Conservation (phyloP, 306 rosid species). For the Casuarina equisetifolia region DNA sequence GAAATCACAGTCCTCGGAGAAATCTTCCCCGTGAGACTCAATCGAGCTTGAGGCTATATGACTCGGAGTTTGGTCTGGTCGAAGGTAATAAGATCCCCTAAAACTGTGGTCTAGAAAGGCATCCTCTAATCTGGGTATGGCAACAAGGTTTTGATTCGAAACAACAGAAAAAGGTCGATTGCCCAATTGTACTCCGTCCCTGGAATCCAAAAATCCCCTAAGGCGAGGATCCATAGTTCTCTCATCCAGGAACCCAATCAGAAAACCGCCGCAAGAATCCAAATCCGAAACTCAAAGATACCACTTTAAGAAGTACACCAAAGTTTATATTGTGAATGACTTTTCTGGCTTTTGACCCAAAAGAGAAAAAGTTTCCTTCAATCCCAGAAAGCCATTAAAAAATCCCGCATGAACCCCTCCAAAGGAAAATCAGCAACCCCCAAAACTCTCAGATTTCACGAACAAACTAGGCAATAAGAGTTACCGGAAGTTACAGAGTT, state of each 20-base stretch:
- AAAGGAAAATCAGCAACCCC: slow-evolving; percentile 19
- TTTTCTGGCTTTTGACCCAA: slow-evolving; percentile 6
- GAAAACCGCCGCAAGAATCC: slow-evolving; percentile 9
- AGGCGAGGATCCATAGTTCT: slow-evolving; percentile 56
- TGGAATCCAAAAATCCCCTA: slow-evolving; percentile 35
- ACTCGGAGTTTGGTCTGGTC: slow-evolving; percentile 33
- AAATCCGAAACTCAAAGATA: slow-evolving; percentile 27
- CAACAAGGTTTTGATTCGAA: slow-evolving; percentile 42
- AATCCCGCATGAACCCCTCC: slow-evolving; percentile 18
- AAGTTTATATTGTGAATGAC: slow-evolving; percentile 7
- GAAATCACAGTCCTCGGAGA: slow-evolving; percentile 84
- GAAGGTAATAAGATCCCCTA: slow-evolving; percentile 40
- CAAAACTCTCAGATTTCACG: background rate
- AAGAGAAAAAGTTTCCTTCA: slow-evolving; percentile 23
- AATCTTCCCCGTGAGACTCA: slow-evolving; percentile 61
- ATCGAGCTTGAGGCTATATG: slow-evolving; percentile 39
- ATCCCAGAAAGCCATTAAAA: slow-evolving; percentile 29
- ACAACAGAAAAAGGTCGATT: slow-evolving; percentile 46
- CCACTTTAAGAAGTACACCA: slow-evolving; percentile 17
- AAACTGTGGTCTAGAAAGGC: slow-evolving; percentile 36
- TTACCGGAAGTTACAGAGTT: background rate
- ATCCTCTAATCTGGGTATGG: slow-evolving; percentile 34
- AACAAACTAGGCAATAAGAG: background rate
- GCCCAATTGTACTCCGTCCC: slow-evolving; percentile 42
- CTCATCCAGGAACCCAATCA: slow-evolving; percentile 15